Evolutionary conservation across 2,329 filamentous ascomycete genomes (phyloP).

Genomic region (Aureobasidium sp.): DNA sequence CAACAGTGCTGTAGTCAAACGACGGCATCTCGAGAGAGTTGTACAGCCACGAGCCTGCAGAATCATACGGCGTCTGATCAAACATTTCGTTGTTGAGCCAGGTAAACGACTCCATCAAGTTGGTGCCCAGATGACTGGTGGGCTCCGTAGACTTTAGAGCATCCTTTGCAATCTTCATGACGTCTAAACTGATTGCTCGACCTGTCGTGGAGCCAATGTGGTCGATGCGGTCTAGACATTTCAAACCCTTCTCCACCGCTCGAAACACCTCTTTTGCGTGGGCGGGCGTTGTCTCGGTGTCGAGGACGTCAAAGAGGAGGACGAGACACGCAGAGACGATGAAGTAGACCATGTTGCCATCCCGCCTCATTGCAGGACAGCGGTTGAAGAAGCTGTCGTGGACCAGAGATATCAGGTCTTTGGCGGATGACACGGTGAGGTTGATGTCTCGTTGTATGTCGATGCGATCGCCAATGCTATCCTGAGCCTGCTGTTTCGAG

Average conservation of each 20-base stretch:
- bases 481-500: constrained; percentile 3
- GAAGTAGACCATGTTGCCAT: constrained; percentile 13
- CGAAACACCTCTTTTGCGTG: constrained; percentile 12
- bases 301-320: constrained; percentile 12
- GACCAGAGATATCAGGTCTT: not conserved
- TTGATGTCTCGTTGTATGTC: constrained; percentile 12
- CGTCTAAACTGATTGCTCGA: constrained; percentile 14
- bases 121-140: not conserved
- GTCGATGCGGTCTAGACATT: constrained; percentile 6
- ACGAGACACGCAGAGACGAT: constrained; percentile 13
- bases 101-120: constrained; percentile 7
- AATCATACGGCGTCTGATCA: not conserved
- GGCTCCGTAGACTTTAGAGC: constrained; percentile 4
- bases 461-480: constrained; percentile 13
- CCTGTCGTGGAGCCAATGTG: constrained; percentile 15
- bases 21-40: not conserved
- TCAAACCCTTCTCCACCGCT: constrained; percentile 4
- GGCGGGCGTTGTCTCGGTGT: constrained; percentile 7
- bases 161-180: constrained; percentile 17
- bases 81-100: constrained; percentile 12
- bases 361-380: constrained; percentile 4
- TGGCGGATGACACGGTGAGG: not conserved
- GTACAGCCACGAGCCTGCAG: constrained; percentile 12
- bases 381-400: constrained; percentile 10
- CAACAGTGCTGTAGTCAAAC: not conserved